Evolutionary conservation across 768 basidiomycete species (phyloP).

Genomic region (Mycena alexandri): DNA sequence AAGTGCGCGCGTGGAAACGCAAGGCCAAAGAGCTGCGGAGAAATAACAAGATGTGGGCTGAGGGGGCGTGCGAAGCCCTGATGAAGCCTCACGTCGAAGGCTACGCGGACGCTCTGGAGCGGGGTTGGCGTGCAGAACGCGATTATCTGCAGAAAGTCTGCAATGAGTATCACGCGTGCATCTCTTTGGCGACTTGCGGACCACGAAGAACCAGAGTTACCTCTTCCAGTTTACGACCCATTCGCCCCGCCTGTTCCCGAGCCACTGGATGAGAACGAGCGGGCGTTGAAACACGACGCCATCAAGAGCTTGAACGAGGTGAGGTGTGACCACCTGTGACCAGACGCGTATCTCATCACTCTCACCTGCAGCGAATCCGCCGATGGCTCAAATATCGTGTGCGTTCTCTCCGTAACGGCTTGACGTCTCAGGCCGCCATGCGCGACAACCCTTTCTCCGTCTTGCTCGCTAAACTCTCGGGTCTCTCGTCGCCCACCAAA

Average conservation of each 20-base stretch:
- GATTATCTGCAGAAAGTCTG: not conserved
- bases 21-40: not conserved
- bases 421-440: too few species aligned
- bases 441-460: not conserved
- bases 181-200: constrained; percentile 8
- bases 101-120: constrained; percentile 15
- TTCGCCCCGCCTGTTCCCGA: not conserved
- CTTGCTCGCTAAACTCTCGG: constrained; percentile 8
- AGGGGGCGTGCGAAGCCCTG: constrained; percentile 8
- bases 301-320: not conserved
- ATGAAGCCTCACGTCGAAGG: not conserved
- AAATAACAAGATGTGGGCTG: constrained; percentile 17
- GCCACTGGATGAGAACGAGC: not conserved
- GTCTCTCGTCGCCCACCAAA: not conserved
- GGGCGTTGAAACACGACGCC: not conserved
- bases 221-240: constrained; percentile 3
- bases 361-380: constrained; percentile 2
- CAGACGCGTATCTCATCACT: not conserved
- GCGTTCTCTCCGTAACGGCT: too few species aligned
- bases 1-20: not conserved
- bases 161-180: constrained; percentile 16
- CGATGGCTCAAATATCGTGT: constrained; percentile 22
- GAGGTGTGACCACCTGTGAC: not conserved
- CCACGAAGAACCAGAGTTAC: constrained; percentile 21
- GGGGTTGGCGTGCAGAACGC: constrained; percentile 5